Percentiles rank a stretch among this genome's conserved stretches.
These are phyloP conservation scores for Penicillium sp. DNA, from an alignment of 2,329 filamentous ascomycete species.

Conservation along the genomic window DNA sequence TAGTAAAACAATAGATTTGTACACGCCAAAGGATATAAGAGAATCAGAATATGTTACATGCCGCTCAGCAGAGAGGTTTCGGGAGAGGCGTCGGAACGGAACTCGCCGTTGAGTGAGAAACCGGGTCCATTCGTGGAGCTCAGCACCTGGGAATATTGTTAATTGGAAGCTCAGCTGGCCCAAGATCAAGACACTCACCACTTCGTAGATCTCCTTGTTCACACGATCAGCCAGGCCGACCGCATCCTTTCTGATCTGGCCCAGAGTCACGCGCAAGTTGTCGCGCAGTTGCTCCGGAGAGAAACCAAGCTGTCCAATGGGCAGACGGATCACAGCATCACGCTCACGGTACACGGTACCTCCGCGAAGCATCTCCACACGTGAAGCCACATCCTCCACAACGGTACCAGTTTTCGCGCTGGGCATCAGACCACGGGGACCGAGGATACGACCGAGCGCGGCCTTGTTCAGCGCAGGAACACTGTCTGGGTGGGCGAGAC, in stretches of 20 bases:
- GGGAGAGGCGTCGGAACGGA: slow-evolving; percentile 63
- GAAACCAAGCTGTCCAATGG: slow-evolving; percentile 88
- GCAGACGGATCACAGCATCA: slow-evolving; percentile 79
- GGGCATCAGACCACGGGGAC: slow-evolving; percentile 91
- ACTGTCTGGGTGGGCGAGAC: slow-evolving; percentile 81
- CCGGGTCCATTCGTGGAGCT: slow-evolving; percentile 86
- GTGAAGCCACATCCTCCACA: slow-evolving; percentile 73
- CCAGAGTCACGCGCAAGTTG: slow-evolving; percentile 79
- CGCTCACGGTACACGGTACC: slow-evolving; percentile 86
- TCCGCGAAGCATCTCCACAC: slow-evolving; percentile 79
- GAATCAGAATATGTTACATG: slow-evolving; percentile 53
- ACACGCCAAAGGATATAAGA: slow-evolving; percentile 34
- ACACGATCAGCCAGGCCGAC: slow-evolving; percentile 63
- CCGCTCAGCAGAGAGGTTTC: slow-evolving; percentile 52
- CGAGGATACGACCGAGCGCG: slow-evolving; percentile 75
- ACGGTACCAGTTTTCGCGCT: slow-evolving; percentile 85
- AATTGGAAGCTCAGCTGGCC: background rate
- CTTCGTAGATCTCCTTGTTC: slow-evolving; percentile 72
- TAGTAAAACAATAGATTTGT: slow-evolving; percentile 46
- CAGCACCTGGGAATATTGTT: slow-evolving; percentile 59
- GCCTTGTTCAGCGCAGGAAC: slow-evolving; percentile 79
- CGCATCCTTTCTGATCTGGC: slow-evolving; percentile 77
- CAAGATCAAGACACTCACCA: slow-evolving; percentile 49
- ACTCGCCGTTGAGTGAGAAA: slow-evolving; percentile 80
- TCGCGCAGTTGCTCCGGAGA: slow-evolving; percentile 81